Base-by-base conservation (phyloP, 2,329 filamentous ascomycete species). In the Kalmusia sp. region DNA sequence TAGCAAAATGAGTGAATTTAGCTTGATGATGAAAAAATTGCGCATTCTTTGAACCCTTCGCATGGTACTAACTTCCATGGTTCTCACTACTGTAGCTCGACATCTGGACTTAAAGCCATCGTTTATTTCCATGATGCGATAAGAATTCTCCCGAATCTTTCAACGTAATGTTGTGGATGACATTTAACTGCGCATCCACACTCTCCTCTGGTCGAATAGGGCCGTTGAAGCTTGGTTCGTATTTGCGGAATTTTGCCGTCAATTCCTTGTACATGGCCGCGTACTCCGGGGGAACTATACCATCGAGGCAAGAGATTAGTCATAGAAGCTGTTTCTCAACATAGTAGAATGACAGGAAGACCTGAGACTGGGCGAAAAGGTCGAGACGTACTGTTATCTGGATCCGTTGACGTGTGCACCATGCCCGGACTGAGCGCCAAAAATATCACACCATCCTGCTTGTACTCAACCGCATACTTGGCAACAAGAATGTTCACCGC, bases 401-500 rank as follows among this genome's bases (percentile, higher is more conserved):
- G 24, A 30, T 49, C 55, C 12, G 54, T 58, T 52, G 54, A 53
- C 21, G 61, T 59, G 19, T 61, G 51, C 3, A 68, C 64, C 2
- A 57, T 2, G 1, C 67, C 67, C 3, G 67, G 67, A 34, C 52
- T 59, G 4, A 70, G 43, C 6, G 41, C 31, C 30, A 68, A 2
- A 28, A 69, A 64, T 7, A 59, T 15, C 3, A 69, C 54, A 4
- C 64, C 65, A 1, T 68, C 57, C 15, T 61, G 51, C 37, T 61
- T 51, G 15, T 57, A 69, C 49, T 76, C 67, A 3, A 65, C 73
- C 2, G 67, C 70, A 52, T 75, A 79, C 61, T 79, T 79, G 7
- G 74, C 73, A 3, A 77, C 64, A 2, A 70, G 50, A 15, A 78
- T 62, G 55, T 79, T 80, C 57, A 77, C 56, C 1, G 69, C 76